Conservation (phyloP, 345 rosid species). For the Salix koriyanagi region DNA sequence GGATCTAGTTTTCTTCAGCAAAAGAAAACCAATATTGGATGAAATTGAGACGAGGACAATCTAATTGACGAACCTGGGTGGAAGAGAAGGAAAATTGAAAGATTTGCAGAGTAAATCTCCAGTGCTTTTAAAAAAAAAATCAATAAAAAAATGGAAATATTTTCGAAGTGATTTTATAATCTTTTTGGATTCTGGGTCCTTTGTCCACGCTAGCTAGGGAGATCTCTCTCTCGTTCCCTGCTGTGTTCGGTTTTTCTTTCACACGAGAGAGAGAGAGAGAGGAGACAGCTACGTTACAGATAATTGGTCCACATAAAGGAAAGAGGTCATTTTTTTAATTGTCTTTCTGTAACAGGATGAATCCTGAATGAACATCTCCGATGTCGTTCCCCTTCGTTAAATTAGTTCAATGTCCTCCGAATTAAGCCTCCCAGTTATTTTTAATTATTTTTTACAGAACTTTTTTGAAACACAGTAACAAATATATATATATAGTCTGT, state of each 20-base stretch:
- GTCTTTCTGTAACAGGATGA: background rate
- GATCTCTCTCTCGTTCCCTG: background rate
- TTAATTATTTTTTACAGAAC: no score
- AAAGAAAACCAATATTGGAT: background rate
- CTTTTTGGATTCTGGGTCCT: conserved; percentile 24
- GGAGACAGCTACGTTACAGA: background rate
- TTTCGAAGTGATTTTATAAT: conserved; percentile 10
- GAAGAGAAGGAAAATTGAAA: conserved; percentile 17
- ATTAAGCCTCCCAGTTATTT: background rate
- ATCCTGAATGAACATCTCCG: background rate
- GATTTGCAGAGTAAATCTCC: background rate
- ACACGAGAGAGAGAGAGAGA: background rate
- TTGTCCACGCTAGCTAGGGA: background rate
- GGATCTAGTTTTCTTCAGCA: conserved; percentile 25
- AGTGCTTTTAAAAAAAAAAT: conserved; percentile 3
- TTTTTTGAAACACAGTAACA: no score
- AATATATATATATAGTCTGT: no score
- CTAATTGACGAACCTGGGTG: conserved; percentile 28
- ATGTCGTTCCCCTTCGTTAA: background rate
- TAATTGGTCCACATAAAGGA: background rate
- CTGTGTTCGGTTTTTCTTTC: background rate
- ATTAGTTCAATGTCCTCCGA: background rate
- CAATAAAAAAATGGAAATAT: background rate
- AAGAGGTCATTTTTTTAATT: background rate
- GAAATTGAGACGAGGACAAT: conserved; percentile 1